Percentiles rank a stretch among this genome's conserved stretches.
Evolutionary conservation across 306 rosid genomes (phyloP).

Genomic region (Trichosanthes cucumerina): DNA sequence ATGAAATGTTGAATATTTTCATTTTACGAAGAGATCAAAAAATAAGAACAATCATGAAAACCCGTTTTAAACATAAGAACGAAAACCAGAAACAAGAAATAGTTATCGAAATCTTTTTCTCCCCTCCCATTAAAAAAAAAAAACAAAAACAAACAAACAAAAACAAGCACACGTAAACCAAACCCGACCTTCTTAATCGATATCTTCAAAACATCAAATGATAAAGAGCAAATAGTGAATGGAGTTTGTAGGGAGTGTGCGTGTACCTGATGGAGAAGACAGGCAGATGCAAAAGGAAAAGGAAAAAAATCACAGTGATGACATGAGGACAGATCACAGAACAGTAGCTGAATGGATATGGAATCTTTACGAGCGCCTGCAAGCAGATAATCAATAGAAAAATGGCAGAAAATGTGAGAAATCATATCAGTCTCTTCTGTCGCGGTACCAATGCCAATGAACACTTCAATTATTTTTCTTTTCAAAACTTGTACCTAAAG

Average conservation of each 20-base stretch:
- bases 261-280: not conserved
- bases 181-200: not conserved
- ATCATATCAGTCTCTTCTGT: constrained; percentile 6
- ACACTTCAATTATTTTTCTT: not conserved
- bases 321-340: not conserved
- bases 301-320: not conserved
- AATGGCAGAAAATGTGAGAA: not conserved
- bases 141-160: not conserved
- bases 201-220: not conserved
- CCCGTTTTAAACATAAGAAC: too few species aligned
- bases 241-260: not conserved
- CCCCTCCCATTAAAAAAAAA: not conserved
- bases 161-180: not conserved
- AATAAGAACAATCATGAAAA: not conserved
- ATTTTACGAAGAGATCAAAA: not conserved
- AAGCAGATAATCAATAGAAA: not conserved
- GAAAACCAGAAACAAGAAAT: not conserved
- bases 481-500: not conserved
- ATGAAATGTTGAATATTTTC: too few species aligned
- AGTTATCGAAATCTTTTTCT: too few species aligned
- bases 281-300: not conserved
- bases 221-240: not conserved
- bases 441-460: not conserved
- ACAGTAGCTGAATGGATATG: not conserved
- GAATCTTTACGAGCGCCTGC: constrained; percentile 3